These are phyloP conservation scores for Zygoascus bituminiphila DNA, from an alignment of 805 yeast genomes.

Conservation along the genomic window DNA sequence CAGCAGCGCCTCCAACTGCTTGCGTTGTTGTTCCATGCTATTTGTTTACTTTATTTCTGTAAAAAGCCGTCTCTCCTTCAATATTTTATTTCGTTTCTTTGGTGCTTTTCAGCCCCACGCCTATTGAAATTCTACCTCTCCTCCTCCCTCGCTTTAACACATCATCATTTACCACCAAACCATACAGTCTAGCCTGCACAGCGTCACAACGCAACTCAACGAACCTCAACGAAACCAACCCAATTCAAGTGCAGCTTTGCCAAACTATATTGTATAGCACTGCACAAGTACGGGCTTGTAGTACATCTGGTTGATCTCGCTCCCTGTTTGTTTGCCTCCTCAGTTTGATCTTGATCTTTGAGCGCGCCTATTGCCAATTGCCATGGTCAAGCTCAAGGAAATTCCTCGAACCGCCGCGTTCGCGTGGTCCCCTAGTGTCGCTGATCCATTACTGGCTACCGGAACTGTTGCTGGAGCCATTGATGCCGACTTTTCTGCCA, in stretches of 20 bases:
- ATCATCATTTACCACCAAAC: neutral
- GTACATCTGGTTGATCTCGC: neutral
- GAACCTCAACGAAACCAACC: too few species aligned
- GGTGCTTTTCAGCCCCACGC: too few species aligned
- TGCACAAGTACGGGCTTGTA: too few species aligned
- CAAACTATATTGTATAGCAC: too few species aligned
- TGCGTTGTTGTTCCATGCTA: slow-evolving; percentile 10
- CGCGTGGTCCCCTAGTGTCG: slow-evolving; percentile 79
- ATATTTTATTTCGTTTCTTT: too few species aligned
- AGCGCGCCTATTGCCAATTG: too few species aligned
- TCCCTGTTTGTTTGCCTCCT: neutral
- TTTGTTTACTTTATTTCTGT: neutral
- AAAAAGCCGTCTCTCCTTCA: neutral
- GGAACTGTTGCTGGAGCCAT: slow-evolving; percentile 97
- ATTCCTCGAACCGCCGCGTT: slow-evolving; percentile 83
- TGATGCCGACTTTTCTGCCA: slow-evolving; percentile 75
- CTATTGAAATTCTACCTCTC: neutral
- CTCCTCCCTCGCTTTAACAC: neutral
- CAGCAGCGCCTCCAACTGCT: slow-evolving; percentile 13
- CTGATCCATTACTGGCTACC: slow-evolving; percentile 68
- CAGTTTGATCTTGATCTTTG: too few species aligned
- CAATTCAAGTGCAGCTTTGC: too few species aligned
- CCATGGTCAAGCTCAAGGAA: slow-evolving; percentile 78
- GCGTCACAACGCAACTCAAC: too few species aligned
- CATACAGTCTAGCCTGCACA: too few species aligned